Conservation (phyloP, 768 basidiomycete genomes). For the Suillus alpinus region DNA sequence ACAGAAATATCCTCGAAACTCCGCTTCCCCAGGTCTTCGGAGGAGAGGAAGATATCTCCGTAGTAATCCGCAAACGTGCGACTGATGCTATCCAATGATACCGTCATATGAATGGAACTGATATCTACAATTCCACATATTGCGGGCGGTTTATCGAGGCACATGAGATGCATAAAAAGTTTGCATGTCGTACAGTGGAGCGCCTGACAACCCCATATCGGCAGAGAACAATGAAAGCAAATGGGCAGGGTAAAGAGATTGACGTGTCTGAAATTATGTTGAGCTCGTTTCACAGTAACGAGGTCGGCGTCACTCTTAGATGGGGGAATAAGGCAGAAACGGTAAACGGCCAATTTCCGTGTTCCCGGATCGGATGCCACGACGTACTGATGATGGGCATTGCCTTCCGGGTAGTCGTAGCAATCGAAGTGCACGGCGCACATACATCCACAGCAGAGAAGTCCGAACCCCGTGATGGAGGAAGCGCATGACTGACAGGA, state of each 20-base stretch:
- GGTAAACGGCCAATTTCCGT: conserved; percentile 58
- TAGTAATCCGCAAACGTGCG: conserved; percentile 57
- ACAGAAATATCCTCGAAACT: conserved; percentile 72
- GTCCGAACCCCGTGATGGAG: conserved; percentile 61
- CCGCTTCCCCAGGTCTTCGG: conserved; percentile 43
- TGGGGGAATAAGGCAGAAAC: conserved; percentile 52
- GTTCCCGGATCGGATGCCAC: conserved; percentile 41
- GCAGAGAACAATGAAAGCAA: conserved; percentile 63
- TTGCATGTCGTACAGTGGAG: conserved; percentile 62
- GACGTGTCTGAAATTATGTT: conserved; percentile 54
- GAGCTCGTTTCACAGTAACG: conserved; percentile 23
- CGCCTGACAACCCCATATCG: conserved; percentile 79
- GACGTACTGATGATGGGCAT: conserved; percentile 52
- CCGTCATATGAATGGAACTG: conserved; percentile 46
- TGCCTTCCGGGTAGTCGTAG: conserved; percentile 69
- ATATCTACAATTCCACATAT: conserved; percentile 39
- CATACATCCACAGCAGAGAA: conserved; percentile 70
- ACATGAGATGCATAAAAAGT: conserved; percentile 57
- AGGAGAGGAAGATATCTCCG: conserved; percentile 39
- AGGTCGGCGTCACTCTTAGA: conserved; percentile 24
- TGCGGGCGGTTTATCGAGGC: conserved; percentile 33
- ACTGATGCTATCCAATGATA: conserved; percentile 52
- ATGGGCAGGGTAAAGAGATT: conserved; percentile 75
- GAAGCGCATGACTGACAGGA: conserved; percentile 58
- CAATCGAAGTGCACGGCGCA: conserved; percentile 76